Evolutionary conservation across 2,329 filamentous ascomycete species (phyloP).

Genomic region (Cytospora piceae): DNA sequence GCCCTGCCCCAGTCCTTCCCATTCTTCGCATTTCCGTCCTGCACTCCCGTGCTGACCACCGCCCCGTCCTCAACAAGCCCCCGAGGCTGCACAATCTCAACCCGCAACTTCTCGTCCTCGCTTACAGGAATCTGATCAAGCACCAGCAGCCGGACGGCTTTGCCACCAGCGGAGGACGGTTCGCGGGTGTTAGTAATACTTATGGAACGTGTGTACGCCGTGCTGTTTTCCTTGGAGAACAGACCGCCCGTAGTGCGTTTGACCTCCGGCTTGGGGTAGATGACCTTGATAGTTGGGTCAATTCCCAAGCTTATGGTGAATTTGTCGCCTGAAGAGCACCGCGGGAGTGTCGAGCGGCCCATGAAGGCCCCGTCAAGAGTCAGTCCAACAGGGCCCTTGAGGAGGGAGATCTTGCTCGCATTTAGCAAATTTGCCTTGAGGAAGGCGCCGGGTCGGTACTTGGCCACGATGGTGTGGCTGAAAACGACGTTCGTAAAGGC

Average conservation of each 20-base stretch:
- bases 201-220: slow-evolving; percentile 53
- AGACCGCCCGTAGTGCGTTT: slow-evolving; percentile 54
- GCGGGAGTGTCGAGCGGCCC: slow-evolving; percentile 58
- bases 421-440: slow-evolving; percentile 62
- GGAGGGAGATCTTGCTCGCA: slow-evolving; percentile 57
- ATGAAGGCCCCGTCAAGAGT: slow-evolving; percentile 68
- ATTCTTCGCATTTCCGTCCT: slow-evolving; percentile 34
- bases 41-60: slow-evolving; percentile 42
- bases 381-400: slow-evolving; percentile 58
- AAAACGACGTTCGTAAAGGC: slow-evolving; percentile 55
- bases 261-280: slow-evolving; percentile 60
- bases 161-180: slow-evolving; percentile 33
- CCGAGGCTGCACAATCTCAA: slow-evolving; percentile 54
- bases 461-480: slow-evolving; percentile 62
- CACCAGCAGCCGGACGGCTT: slow-evolving; percentile 53
- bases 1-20: slow-evolving; percentile 58
- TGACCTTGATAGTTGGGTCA: slow-evolving; percentile 59
- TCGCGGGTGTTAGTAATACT: slow-evolving; percentile 56
- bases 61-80: slow-evolving; percentile 49
- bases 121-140: slow-evolving; percentile 66
- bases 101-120: slow-evolving; percentile 60
- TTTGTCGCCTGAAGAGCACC: slow-evolving; percentile 57
- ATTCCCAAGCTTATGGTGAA: slow-evolving; percentile 62
- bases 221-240: slow-evolving; percentile 57
- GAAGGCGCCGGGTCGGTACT: slow-evolving; percentile 63